Evolutionary conservation across 208 protist species (phyloP), one percentile per base, ranked within the genome.

Genomic region (Vickermania ingenoplastis): DNA sequence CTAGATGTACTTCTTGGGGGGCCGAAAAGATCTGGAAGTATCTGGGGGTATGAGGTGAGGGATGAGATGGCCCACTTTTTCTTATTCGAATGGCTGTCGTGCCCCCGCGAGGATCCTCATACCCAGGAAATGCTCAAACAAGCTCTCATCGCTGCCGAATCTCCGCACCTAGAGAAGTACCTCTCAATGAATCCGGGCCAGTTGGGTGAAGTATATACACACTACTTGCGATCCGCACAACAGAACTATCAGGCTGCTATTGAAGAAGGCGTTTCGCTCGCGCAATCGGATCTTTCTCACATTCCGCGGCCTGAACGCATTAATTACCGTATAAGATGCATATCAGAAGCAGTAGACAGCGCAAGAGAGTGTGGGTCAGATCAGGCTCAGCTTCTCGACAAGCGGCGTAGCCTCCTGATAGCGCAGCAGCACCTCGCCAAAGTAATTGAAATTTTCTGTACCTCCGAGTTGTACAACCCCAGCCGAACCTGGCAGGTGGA

Each of bases 51-150:
- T 23, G 89, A 95, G 66, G 79, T 85, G 25, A 67, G 64, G n/a
- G 89, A 95, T 51, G 81, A 91, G 70, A 72, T 90, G 54, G 73
- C 85, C 13, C 89, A 95, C 65, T 88, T 75, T 61, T 85, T 82
- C 52, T 69, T 95, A 30, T 89, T 95, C 59, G 85, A 89, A 61
- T 95, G 86, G 81, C 67, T 95, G 49, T 75, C 67, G 36, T 67
- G 75, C 7, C 83, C 81, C 0, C 82, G 89, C 21, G 72, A 86
- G 2, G 84, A 92, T 63, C 27, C 52, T 2, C 64, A 57, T 13
- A 77, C 86, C 11, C 60, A 67, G 26, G 63, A 69, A 49, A 68
- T 69, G 60, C 69, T 95, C n/a, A 78, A 73, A 3, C 79, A 85
- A 14, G 89, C 85, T 1, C 71, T 95, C 22, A 65, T 86, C 3